Conservation (phyloP, 2,329 filamentous ascomycete genomes). For the Aspergillus clavatus region DNA sequence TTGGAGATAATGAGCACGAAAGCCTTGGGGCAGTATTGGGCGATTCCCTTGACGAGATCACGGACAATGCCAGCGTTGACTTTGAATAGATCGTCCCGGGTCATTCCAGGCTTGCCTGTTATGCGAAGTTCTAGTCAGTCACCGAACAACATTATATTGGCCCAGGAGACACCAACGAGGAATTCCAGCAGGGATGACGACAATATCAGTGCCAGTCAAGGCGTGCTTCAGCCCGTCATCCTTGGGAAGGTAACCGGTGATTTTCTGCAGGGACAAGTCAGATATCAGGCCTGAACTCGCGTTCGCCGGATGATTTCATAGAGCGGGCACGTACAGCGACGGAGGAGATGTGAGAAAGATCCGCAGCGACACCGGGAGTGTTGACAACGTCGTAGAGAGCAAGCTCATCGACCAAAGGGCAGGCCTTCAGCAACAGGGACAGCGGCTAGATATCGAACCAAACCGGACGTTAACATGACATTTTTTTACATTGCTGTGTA, state of each 20-base stretch:
- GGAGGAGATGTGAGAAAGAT: conserved; percentile 95
- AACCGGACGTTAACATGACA: conserved; percentile 2
- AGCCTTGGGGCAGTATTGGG: conserved; percentile 85
- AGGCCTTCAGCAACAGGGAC: conserved; percentile 91
- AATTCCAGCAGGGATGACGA: conserved; percentile 96
- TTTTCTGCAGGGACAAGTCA: conserved; percentile 56
- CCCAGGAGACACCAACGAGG: conserved; percentile 65
- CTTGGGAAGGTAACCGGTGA: conserved; percentile 83
- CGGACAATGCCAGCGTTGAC: conserved; percentile 98
- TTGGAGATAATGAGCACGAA: conserved; percentile 98
- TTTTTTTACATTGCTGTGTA: not conserved
- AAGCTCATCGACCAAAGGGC: conserved; percentile 82
- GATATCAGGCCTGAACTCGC: conserved; percentile 6
- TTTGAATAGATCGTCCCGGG: conserved; percentile 98
- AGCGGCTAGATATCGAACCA: conserved; percentile 61
- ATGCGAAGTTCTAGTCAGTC: conserved; percentile 17
- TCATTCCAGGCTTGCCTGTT: conserved; percentile 97
- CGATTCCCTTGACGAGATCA: conserved; percentile 81
- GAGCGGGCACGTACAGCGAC: conserved; percentile 60
- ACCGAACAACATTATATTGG: not conserved
- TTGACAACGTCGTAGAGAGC: conserved; percentile 99
- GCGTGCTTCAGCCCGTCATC: conserved; percentile 78
- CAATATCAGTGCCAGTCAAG: conserved; percentile 88
- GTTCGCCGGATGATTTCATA: conserved; percentile 1
- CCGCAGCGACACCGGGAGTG: conserved; percentile 90